These are phyloP conservation scores for Aspergillus neoniger DNA, from an alignment of 2,329 filamentous ascomycete genomes.

Conservation along the genomic window DNA sequence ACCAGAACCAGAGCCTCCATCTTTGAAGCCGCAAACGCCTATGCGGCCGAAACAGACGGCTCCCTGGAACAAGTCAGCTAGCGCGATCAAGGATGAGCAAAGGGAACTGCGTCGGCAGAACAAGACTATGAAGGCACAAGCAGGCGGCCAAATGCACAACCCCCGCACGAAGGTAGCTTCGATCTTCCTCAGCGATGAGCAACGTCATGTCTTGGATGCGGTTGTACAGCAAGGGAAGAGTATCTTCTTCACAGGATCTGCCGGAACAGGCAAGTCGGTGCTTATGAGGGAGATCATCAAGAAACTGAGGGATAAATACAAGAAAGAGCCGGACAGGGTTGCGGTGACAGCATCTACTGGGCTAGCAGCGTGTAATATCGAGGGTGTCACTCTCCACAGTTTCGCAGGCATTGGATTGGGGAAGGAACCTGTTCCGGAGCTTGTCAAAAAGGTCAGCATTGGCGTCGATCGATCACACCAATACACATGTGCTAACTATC, in stretches of 20 bases:
- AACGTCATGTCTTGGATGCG: slow-evolving; percentile 77
- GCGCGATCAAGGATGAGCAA: slow-evolving; percentile 74
- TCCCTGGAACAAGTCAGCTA: slow-evolving; percentile 73
- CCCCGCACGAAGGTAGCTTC: slow-evolving; percentile 48
- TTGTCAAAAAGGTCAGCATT: slow-evolving; percentile 70
- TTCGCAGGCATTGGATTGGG: slow-evolving; percentile 94
- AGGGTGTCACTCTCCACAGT: slow-evolving; percentile 91
- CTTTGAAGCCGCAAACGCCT: slow-evolving; percentile 46
- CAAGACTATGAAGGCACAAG: slow-evolving; percentile 50
- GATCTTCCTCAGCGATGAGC: slow-evolving; percentile 80
- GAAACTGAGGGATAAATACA: slow-evolving; percentile 74
- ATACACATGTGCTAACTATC: slow-evolving; percentile 17
- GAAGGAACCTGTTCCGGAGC: slow-evolving; percentile 76
- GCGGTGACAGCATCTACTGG: slow-evolving; percentile 96
- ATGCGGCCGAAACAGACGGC: slow-evolving; percentile 46
- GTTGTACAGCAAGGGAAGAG: slow-evolving; percentile 80
- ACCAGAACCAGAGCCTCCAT: slow-evolving; percentile 26
- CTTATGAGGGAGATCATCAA: slow-evolving; percentile 89
- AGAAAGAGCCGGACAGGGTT: slow-evolving; percentile 75
- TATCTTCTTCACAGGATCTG: slow-evolving; percentile 97
- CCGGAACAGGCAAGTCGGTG: slow-evolving; percentile 95
- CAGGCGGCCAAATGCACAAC: slow-evolving; percentile 42
- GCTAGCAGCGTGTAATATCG: slow-evolving; percentile 93
- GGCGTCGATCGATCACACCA: neutral
- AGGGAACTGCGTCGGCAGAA: slow-evolving; percentile 67